Evolutionary conservation across 345 rosid species (phyloP), one percentile per base, ranked within the genome.

Genomic region (Ailanthus altissimus): DNA sequence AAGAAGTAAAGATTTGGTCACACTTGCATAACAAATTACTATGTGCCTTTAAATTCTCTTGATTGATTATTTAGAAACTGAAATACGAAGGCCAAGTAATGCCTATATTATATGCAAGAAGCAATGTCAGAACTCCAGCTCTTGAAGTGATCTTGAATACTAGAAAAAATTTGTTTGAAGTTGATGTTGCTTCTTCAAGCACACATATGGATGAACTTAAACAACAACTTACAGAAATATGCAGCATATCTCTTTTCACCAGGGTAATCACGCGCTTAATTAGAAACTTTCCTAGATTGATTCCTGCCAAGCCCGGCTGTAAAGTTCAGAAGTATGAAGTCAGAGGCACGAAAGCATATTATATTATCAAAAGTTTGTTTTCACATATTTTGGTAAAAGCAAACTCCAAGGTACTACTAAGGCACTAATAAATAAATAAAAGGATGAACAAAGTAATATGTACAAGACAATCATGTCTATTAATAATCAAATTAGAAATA

Each of bases 301-400:
- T 93, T 80, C 98, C 99, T 71, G 92, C 93, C 89, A 96, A 86
- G 75, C 98, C 99, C 82, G 95, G 93, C 99, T 96, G 93, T 73
- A 75, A 78, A 84, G 75, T 84, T 72, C 74, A 76, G 54, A 86
- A 79, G 77, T 46, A 62, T 11, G 36, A 6, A 26, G 76, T 51
- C 75, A 83, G 81, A 58, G 16, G 51, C 5, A 49, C 2, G 53
- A 32, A 49, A 13, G 18, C 53, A 49, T 49, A 49, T 9, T 10
- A 49, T 49, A 49, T 9, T 10, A 40, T 32, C 10, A 23, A 60
- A 38, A 74, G 28, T 65, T 70, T 10, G 60, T 36, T 25, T 50
- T 46, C 49, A 2, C 14, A 14, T 26, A 76, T 11, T n/a, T 20
- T 50, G 40, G 16, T 56, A 26, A 46, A 69, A 53, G 25, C 26